Evolutionary conservation across 176 grass and related monocot species (phyloP).

Genomic region (Avena atlantica): DNA sequence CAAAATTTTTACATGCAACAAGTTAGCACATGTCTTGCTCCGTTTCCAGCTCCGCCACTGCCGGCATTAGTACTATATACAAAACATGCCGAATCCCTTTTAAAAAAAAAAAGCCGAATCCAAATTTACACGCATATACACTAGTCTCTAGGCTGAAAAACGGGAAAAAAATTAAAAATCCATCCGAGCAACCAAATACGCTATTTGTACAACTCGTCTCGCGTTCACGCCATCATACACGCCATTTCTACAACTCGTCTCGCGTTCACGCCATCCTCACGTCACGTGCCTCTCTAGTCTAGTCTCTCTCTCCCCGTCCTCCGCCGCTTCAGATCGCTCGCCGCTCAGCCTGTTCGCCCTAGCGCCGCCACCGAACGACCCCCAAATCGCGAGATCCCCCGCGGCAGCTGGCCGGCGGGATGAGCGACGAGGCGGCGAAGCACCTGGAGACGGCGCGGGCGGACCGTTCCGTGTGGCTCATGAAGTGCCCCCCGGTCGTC

Average conservation of each 20-base stretch:
- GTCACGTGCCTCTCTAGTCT: background rate
- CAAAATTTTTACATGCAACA: no score
- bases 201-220: no score
- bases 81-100: no score
- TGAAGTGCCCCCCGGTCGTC: slow-evolving; percentile 94
- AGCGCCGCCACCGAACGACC: slow-evolving; percentile 7
- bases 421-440: slow-evolving; percentile 68
- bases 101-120: no score
- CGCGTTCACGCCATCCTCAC: background rate
- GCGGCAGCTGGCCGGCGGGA: slow-evolving; percentile 17
- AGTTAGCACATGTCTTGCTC: no score
- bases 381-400: background rate
- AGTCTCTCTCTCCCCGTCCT: background rate
- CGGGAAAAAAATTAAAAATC: no score
- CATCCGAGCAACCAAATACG: no score
- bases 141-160: no score
- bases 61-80: no score
- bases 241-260: background rate
- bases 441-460: slow-evolving; percentile 77
- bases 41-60: no score
- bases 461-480: slow-evolving; percentile 93
- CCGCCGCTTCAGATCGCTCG: slow-evolving; percentile 17
- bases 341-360: background rate
- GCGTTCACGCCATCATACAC: no score
- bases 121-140: no score